Conservation (phyloP, 345 rosid species). For the Alliaria petiolata region DNA sequence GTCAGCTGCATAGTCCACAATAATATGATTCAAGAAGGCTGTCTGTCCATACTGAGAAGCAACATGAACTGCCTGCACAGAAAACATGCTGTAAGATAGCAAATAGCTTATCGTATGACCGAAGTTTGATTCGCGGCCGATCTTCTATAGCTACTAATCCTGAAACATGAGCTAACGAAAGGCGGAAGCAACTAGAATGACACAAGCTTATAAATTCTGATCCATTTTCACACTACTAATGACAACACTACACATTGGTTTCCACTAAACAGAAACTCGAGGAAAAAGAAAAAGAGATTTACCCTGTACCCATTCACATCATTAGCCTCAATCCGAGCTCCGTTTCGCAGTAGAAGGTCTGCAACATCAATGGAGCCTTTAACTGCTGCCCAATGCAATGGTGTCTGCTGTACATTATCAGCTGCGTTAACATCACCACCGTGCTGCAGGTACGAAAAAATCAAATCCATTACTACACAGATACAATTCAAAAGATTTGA, state of each 20-base stretch:
- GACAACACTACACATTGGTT: neutral
- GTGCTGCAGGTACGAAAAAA: slow-evolving; percentile 38
- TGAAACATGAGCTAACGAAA: neutral
- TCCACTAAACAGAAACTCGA: neutral
- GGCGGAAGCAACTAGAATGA: neutral
- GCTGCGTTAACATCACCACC: slow-evolving; percentile 70
- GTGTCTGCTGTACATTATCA: slow-evolving; percentile 64
- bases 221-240: neutral
- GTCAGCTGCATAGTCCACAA: slow-evolving; percentile 67
- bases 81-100: neutral
- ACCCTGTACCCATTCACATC: slow-evolving; percentile 79
- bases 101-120: no score
- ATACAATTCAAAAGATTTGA: neutral
- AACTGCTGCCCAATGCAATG: slow-evolving; percentile 95
- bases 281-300: neutral
- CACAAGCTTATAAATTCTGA: neutral
- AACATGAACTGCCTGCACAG: slow-evolving; percentile 80
- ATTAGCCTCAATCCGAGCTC: slow-evolving; percentile 70
- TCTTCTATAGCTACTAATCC: neutral
- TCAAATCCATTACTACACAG: neutral
- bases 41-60: slow-evolving; percentile 97
- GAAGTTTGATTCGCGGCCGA: no score
- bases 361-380: slow-evolving; percentile 65
- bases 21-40: slow-evolving; percentile 70
- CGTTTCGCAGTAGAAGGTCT: slow-evolving; percentile 64